Percentiles rank a stretch among this genome's conserved stretches.
Evolutionary conservation across 225 moss, liverwort and hornwort genomes (phyloP).

Genomic region (Pseudoscleropodium purum): DNA sequence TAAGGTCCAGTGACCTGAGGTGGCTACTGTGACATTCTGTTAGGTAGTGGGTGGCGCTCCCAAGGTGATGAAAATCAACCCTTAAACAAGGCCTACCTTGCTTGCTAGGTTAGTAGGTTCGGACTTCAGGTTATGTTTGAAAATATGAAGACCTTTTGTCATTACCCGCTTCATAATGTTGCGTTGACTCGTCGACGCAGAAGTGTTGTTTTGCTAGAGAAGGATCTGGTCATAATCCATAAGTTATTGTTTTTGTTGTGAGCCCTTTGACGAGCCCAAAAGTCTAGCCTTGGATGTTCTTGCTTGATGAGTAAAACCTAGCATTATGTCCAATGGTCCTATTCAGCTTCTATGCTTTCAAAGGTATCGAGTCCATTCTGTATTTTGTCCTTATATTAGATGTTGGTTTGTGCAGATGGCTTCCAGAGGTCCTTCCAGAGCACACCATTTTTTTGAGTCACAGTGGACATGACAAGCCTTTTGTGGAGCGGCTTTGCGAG

Average conservation of each 20-base stretch:
- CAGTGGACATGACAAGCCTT: background rate
- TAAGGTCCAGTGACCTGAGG: background rate
- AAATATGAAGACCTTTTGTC: background rate
- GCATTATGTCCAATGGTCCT: background rate
- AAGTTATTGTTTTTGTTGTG: background rate
- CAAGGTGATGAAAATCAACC: background rate
- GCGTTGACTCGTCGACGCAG: too few species aligned
- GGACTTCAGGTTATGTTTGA: background rate
- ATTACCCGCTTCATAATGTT: too few species aligned
- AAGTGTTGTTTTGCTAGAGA: background rate
- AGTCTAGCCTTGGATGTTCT: background rate
- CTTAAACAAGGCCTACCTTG: background rate
- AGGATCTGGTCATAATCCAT: fast-evolving
- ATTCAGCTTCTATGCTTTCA: background rate
- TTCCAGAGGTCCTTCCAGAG: background rate
- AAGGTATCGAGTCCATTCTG: background rate
- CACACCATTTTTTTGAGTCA: background rate
- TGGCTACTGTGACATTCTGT: too few species aligned
- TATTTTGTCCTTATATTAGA: background rate
- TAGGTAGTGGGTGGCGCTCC: too few species aligned
- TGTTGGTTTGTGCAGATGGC: background rate
- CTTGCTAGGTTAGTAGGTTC: background rate
- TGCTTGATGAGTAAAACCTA: background rate
- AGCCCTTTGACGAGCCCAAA: background rate
- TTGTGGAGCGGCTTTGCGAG: background rate